Evolutionary conservation across 2,329 filamentous ascomycete species (phyloP).

Genomic region (Colletotrichum sp.): DNA sequence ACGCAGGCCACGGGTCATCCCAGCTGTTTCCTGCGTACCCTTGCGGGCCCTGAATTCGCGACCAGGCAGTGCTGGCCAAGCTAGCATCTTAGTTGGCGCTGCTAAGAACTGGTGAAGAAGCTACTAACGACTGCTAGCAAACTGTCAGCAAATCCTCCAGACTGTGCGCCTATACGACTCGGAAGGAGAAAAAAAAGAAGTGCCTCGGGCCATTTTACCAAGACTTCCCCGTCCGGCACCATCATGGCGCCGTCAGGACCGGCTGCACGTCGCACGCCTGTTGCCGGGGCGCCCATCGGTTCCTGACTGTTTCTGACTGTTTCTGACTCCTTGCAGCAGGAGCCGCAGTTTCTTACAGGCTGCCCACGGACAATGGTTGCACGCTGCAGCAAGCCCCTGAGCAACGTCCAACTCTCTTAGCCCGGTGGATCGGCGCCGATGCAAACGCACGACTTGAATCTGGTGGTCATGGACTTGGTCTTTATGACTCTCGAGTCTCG

Average conservation of each 20-base stretch:
- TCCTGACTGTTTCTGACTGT: neutral
- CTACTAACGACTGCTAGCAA: neutral
- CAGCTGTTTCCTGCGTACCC: constrained; percentile 25
- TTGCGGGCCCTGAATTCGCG: neutral
- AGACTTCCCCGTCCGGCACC: constrained; percentile 12
- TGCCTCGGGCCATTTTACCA: neutral
- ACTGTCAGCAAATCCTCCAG: neutral
- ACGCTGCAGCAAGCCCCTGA: constrained; percentile 24
- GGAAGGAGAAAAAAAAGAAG: neutral
- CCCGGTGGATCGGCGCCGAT: constrained; percentile 13
- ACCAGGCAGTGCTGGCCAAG: neutral
- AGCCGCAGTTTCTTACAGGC: constrained; percentile 3
- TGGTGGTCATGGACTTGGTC: neutral
- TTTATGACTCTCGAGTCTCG: neutral
- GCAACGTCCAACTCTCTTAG: constrained; percentile 2
- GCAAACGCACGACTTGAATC: constrained; percentile 4
- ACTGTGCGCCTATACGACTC: neutral
- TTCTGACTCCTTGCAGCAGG: constrained; percentile 9
- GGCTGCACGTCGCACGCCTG: constrained; percentile 8
- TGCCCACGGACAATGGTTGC: neutral
- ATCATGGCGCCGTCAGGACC: neutral
- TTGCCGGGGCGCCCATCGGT: constrained; percentile 17
- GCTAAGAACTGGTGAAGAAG: neutral
- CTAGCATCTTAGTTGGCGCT: neutral
- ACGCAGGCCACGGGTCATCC: constrained; percentile 21